A percentile compares a stretch with the other conserved stretches of the same genome.
phyloP scores from a whole-genome alignment of 2,329 filamentous ascomycete genomes.

The Tolypocladium endophyticum region DNA sequence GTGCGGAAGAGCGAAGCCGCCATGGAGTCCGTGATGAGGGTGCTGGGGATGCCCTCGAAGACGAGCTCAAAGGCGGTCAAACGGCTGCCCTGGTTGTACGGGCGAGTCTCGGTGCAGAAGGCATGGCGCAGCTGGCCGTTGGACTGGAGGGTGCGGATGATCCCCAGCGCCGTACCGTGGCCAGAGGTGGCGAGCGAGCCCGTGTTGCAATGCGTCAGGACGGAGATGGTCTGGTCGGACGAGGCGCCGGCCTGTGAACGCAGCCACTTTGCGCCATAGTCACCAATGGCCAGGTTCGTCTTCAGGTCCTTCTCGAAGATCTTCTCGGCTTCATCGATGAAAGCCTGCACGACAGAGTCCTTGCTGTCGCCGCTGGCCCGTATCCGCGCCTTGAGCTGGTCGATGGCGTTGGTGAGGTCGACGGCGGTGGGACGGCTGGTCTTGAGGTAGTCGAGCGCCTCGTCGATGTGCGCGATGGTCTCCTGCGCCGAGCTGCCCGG shows the following conservation, averaged over 20 bases:
- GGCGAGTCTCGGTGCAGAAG: constrained; percentile 93
- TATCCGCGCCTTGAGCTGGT: constrained; percentile 61
- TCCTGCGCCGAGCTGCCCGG: constrained; percentile 38
- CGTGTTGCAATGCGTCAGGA: constrained; percentile 96
- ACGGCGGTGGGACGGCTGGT: constrained; percentile 89
- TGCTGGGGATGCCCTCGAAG: constrained; percentile 83
- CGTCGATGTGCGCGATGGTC: constrained; percentile 60
- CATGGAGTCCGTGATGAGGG: constrained; percentile 94
- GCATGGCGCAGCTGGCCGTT: constrained; percentile 62
- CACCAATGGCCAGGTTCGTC: constrained; percentile 80
- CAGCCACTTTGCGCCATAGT: constrained; percentile 77
- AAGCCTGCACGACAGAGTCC: constrained; percentile 52
- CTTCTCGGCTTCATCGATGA: constrained; percentile 69
- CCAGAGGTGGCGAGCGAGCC: constrained; percentile 93
- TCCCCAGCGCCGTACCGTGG: constrained; percentile 92
- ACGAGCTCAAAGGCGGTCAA: constrained; percentile 95
- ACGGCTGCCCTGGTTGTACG: constrained; percentile 94
- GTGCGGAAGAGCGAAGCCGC: constrained; percentile 70
- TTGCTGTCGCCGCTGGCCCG: constrained; percentile 34
- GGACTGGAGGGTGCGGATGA: constrained; percentile 73
- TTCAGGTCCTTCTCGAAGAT: constrained; percentile 81
- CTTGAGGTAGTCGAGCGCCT: constrained; percentile 76
- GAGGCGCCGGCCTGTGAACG: constrained; percentile 43
- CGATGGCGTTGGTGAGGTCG: constrained; percentile 82
- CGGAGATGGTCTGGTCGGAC: constrained; percentile 48